Conservation (phyloP, 1,284 basidiomycete genomes). For the Cryptococcus sp. region DNA sequence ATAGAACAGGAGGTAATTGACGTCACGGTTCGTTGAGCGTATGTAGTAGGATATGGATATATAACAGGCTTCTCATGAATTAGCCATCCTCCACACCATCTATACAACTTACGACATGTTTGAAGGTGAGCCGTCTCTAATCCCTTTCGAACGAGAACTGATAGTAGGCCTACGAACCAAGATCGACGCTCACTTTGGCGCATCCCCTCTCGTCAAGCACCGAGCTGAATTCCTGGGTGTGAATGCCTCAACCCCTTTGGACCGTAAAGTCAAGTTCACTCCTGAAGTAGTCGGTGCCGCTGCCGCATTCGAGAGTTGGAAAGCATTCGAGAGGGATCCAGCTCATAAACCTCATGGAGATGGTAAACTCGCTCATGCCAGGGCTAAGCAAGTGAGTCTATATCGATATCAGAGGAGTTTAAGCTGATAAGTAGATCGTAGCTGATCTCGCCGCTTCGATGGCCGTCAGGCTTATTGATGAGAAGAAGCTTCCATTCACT, state of each 20-base stretch:
- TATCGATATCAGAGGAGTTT: neutral
- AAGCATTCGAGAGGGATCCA: constrained; percentile 30
- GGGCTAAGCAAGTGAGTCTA: constrained; percentile 21
- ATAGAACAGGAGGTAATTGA: no score
- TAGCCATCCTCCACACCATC: no score
- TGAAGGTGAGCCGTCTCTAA: constrained; percentile 5
- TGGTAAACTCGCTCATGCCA: constrained; percentile 23
- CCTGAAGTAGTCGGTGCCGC: constrained; percentile 33
- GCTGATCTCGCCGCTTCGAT: constrained; percentile 25
- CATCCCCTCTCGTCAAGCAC: constrained; percentile 22
- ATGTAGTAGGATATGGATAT: no score
- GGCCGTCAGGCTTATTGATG: constrained; percentile 29
- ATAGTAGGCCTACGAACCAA: constrained; percentile 12
- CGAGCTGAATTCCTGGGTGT: constrained; percentile 33
- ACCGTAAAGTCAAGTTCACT: constrained; percentile 35
- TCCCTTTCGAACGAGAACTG: neutral
- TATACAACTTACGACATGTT: constrained; percentile 8
- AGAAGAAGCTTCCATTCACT: constrained; percentile 34
- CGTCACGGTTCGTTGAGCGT: no score
- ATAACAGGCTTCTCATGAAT: no score
- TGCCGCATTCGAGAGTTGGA: constrained; percentile 34
- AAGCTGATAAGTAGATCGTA: constrained; percentile 19
- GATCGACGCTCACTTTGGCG: constrained; percentile 18
- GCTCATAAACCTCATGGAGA: constrained; percentile 11
- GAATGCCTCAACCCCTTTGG: constrained; percentile 24